phyloP scores from a whole-genome alignment of 2,329 filamentous ascomycete genomes.

The Phyllosticta citrichinensis region DNA sequence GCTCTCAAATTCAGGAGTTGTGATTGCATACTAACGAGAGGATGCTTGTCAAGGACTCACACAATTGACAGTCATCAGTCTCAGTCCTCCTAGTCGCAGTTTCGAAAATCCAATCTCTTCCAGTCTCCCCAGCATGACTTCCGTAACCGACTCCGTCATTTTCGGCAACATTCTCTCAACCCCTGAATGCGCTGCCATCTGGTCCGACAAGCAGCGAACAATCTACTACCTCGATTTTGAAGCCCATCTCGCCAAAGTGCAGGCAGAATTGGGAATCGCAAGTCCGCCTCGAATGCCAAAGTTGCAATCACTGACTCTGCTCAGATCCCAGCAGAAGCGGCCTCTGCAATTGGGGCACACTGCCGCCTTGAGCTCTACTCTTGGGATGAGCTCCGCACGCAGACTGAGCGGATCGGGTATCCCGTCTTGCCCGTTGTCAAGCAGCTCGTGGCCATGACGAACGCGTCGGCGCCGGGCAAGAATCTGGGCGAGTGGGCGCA shows the following conservation, averaged over 20 bases:
- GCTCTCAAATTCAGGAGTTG: background rate
- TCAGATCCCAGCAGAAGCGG: slow-evolving; percentile 19
- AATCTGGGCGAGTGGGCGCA: slow-evolving; percentile 20
- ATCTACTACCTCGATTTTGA: slow-evolving; percentile 21
- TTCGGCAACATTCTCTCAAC: slow-evolving; percentile 21
- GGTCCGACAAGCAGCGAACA: slow-evolving; percentile 16
- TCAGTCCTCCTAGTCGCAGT: too few species aligned
- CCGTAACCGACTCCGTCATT: slow-evolving; percentile 20
- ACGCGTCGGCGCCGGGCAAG: slow-evolving; percentile 1
- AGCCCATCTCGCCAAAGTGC: slow-evolving; percentile 18
- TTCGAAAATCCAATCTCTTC: too few species aligned
- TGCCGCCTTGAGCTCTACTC: slow-evolving; percentile 15
- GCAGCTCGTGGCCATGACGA: slow-evolving; percentile 18
- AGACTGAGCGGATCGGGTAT: slow-evolving; percentile 24
- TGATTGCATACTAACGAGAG: too few species aligned
- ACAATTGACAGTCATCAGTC: too few species aligned
- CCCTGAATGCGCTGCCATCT: slow-evolving; percentile 17
- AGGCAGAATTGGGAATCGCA: slow-evolving; percentile 18
- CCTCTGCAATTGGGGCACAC: slow-evolving; percentile 18
- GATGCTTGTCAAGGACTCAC: too few species aligned
- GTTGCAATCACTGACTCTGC: background rate
- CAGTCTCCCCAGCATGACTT: slow-evolving; percentile 13
- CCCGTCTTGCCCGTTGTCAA: slow-evolving; percentile 21
- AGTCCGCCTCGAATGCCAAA: background rate
- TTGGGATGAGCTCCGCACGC: slow-evolving; percentile 16